Conservation (phyloP, 257 asterid genomes). For the Jacaranda mimosifolia region DNA sequence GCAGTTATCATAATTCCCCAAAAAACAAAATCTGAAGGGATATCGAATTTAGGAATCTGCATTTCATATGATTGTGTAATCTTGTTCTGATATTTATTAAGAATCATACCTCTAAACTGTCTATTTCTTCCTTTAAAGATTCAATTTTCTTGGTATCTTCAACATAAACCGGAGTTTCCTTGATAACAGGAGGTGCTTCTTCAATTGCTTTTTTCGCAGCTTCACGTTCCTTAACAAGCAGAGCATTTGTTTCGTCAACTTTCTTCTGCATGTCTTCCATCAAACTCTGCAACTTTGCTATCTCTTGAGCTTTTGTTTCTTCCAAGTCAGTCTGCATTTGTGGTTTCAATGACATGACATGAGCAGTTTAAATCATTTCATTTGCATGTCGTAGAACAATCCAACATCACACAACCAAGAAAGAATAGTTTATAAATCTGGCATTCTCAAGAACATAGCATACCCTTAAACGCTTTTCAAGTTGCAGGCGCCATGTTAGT, state of each 20-base stretch:
- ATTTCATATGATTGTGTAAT: constrained; percentile 9
- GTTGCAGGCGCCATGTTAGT: constrained; percentile 95
- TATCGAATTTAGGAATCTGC: constrained; percentile 10
- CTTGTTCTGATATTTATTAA: constrained; percentile 29
- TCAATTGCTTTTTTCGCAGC: constrained; percentile 89
- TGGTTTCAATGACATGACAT: constrained; percentile 31
- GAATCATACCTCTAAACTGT: constrained; percentile 69
- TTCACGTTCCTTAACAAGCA: constrained; percentile 77
- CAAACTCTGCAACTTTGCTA: constrained; percentile 67
- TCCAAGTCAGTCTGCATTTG: constrained; percentile 86
- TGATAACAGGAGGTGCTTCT: constrained; percentile 94
- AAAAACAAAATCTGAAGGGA: constrained; percentile 13
- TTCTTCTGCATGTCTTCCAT: constrained; percentile 81
- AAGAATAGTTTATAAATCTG: background rate
- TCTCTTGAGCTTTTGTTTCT: constrained; percentile 86
- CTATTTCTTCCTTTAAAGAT: constrained; percentile 74
- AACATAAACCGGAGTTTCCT: constrained; percentile 87
- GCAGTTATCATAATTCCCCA: constrained; percentile 20
- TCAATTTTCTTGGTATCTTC: constrained; percentile 89
- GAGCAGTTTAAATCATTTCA: constrained; percentile 7
- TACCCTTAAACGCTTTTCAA: constrained; percentile 95
- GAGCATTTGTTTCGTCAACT: constrained; percentile 78
- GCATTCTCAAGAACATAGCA: constrained; percentile 30
- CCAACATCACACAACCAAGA: constrained; percentile 18
- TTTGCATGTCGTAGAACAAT: constrained; percentile 24